Evolutionary conservation across 2,329 filamentous ascomycete genomes (phyloP), one percentile per base, ranked within the genome.

Genomic region (Fusarium oligoseptatum): DNA sequence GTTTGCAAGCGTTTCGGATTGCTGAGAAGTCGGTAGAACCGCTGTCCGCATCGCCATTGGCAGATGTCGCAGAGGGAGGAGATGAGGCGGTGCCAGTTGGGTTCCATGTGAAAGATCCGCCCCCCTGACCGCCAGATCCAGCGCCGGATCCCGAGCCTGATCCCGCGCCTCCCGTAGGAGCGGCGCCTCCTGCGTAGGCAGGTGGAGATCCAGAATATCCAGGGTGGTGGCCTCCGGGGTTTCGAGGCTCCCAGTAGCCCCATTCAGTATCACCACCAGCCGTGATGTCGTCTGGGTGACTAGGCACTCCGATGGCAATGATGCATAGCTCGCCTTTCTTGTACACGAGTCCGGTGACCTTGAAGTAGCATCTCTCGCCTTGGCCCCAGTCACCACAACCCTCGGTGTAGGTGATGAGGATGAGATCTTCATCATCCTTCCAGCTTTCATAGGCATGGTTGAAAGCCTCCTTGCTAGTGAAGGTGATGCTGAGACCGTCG

Each of bases 301-400:
- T 39, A 6, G 56, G 36, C 1, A 9, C 72, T 3, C 78, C 79
- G 5, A 27, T 45, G 6, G 76, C 80, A 27, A 76, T 32, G 27
- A 79, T 65, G 2, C 61, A 62, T 1, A 73, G 64, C 1, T 71
- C 63, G 4, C 72, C 39, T 8, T 64, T 55, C 7, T 78, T 58
- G 27, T 74, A 68, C 1, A 69, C 64, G 3, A 81, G 32, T 10
- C 60, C 61, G 7, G 64, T 74, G 41, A 76, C 78, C 20, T 76
- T 67, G 66, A 81, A 82, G 60, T 77, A 82, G 74, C 80, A 82
- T 17, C 81, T 69, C 24, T 82, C 76, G 29, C 75, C 76, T 10
- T 71, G 69, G 12, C 64, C 64, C n/a, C 76, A 76, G 55, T 73
- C 76, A 11, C 77, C 77, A 56, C 80, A 81, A 29, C 78, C 78